Evolutionary conservation across 371 early-diverging fungal genomes (phyloP), one percentile per base, ranked within the genome.

Genomic region (Rhizopus sp.): DNA sequence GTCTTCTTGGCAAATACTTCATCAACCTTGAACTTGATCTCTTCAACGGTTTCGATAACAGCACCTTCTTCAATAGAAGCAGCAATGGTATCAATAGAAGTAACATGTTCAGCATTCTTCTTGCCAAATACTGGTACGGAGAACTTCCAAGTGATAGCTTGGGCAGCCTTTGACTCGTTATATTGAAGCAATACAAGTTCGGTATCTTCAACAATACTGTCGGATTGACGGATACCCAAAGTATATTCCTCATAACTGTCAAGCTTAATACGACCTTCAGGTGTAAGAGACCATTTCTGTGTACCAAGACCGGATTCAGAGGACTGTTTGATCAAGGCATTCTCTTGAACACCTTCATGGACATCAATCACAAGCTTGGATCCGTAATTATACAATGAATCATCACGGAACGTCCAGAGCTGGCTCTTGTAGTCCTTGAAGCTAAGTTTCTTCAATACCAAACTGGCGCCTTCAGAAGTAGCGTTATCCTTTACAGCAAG

Each of bases 311-410:
- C 53, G n/a, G 69, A 61, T 50, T 70, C 59, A 42, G 55, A 7
- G 33, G 68, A 35, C 34, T 62, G 64, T 13, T 66, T 53, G 30
- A 73, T 29, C 31, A 62, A 42, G 17, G 67, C 50, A 7, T 34
- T 54, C 23, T 52, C 52, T 48, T 45, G 51, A 49, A 68, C 59
- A 4, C 58, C 63, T 55, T 66, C 75, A 17, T 62, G 30, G 3
- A 74, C 56, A 37, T 68, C 72, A 44, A 83, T 64, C 0, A 73
- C 80, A 52, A 68, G 57, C 16, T 73, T 70, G 47, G 70, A 78
- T 38, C 80, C 80, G 60, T 80, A 81, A 50, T 84, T 84, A 63
- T 78, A 69, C 53, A 84, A 57, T 50, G 72, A 60, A 58, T 78
- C 80, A 56, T 74, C 60, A 10, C 75, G 68, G 62, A 70, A 78